Evolutionary conservation across 805 yeast genomes (phyloP), one percentile per base, ranked within the genome.

Genomic region (Candida multigemmis): DNA sequence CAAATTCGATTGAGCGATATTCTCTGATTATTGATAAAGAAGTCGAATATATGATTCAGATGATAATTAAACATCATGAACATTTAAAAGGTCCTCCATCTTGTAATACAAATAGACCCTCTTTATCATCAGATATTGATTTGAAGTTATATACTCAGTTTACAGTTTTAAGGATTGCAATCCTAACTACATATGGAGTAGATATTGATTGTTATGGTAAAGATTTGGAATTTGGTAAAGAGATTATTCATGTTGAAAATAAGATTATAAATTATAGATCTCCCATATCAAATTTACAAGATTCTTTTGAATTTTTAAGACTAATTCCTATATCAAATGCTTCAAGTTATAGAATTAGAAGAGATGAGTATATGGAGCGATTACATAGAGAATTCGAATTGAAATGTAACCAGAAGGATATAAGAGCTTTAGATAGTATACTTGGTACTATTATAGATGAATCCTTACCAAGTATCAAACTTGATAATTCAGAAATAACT

Each of bases 251-350:
- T 16, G 75, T 71, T 14, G 85, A 77, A 38, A 73, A 64, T 35
- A 47, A 51, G 23, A 75, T 77, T 30, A 70, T 74, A 19, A 60
- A 66, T 24, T 56, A 71, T 28, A 55, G 85, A 32, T 73, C 81
- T 0, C 76, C 73, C 26, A 51, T 69, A 4, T 64, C 76, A 5
- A 72, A 75, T 40, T 39, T 60, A 9, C 68, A 64, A 36, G 82
- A 77, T 39, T 71, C 63, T 36, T 38, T 76, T 12, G 77, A 79
- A 0, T 22, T 59, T 0, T 34, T 71, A 10, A 50, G 75, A 31
- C 21, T 25, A 4, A 14, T 53, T 0, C 56, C 62, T 2, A 33
- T 40, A 12, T 27, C 27, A 10, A 12, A 24, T 8, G 49, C 59
- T 41, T 21, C 28, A 2, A 7, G 13, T 4, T 41, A 33, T 31